Base-by-base conservation (phyloP, 805 yeast genomes). In the Millerago galiae region DNA sequence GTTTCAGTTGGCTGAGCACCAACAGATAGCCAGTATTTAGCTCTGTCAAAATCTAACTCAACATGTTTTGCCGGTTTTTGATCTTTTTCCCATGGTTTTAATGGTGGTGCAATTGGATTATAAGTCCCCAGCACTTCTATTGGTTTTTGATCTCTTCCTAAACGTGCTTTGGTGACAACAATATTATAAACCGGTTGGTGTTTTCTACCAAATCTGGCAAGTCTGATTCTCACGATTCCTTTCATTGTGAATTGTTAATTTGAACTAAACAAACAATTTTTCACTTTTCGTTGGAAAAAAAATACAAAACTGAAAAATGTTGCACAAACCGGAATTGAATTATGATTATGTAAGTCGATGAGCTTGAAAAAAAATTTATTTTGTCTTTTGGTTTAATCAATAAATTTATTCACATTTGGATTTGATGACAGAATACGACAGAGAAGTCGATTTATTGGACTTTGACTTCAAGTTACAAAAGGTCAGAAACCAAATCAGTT, bases 11-110 rank as follows among this genome's bases (percentile, higher is more conserved):
- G 95, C 60, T 86, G 95, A 1, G 98, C 98, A 11, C 99, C 99
- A 15, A 88, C 95, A 55, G 96, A 95, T 29, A 93, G 68, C 99
- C 99, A 93, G 65, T 93, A 93, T 62, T 88, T 88, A 5, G 96
- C 79, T 55, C 96, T 78, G 50, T 79, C 79, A 59, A 93, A 89
- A 60, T 93, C 98, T 30, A 93, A 67, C 51, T 81, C 75, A 33
- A 91, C 76, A 52, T 89, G 89, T 61, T 93, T 91, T 38, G 74
- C 71, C 11, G 90, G 85, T 47, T 72, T 65, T 32, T 68, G 66
- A 10, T 83, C 85, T 16, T 59, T 60, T 32, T 72, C 76, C 50
- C 66, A 67, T 55, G 84, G 87, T 29, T 83, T 71, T 43, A 81
- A 61, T 26, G 91, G 84, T 40, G 73, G 71, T 4, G 97, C 85